These are phyloP conservation scores for Myxozyma monticola DNA, from an alignment of 805 yeast genomes.

Conservation along the genomic window DNA sequence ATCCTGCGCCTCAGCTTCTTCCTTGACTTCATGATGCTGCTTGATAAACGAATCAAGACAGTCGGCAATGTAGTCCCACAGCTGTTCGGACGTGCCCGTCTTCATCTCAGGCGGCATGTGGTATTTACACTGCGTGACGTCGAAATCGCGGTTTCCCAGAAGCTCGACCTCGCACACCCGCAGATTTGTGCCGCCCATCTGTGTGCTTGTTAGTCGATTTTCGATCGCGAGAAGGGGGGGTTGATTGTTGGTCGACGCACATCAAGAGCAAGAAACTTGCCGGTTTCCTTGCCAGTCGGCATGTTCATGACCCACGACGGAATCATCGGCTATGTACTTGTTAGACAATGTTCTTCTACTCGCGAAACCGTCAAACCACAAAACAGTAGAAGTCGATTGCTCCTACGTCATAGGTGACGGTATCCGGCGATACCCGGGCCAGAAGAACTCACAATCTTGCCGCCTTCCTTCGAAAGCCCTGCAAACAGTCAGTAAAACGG, in stretches of 20 bases:
- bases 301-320: constrained; percentile 94
- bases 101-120: constrained; percentile 67
- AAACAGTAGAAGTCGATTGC: background rate
- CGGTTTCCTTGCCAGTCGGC: constrained; percentile 90
- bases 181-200: constrained; percentile 92
- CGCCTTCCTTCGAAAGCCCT: constrained; percentile 35
- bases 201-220: background rate
- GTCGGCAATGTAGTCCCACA: constrained; percentile 85
- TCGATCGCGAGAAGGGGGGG: background rate
- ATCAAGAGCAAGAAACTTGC: constrained; percentile 89
- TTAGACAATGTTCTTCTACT: background rate
- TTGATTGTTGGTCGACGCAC: constrained; percentile 14
- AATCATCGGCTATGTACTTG: constrained; percentile 69
- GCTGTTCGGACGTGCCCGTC: constrained; percentile 70
- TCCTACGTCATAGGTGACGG: background rate
- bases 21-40: constrained; percentile 57
- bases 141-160: constrained; percentile 81
- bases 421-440: background rate
- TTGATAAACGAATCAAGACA: constrained; percentile 70
- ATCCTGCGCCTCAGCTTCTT: constrained; percentile 35
- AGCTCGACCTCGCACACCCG: constrained; percentile 86
- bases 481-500: background rate
- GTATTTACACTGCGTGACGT: constrained; percentile 82
- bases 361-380: no score
- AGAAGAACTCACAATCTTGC: constrained; percentile 32